Conservation (phyloP, 805 yeast genomes). For the Candida maltosa region DNA sequence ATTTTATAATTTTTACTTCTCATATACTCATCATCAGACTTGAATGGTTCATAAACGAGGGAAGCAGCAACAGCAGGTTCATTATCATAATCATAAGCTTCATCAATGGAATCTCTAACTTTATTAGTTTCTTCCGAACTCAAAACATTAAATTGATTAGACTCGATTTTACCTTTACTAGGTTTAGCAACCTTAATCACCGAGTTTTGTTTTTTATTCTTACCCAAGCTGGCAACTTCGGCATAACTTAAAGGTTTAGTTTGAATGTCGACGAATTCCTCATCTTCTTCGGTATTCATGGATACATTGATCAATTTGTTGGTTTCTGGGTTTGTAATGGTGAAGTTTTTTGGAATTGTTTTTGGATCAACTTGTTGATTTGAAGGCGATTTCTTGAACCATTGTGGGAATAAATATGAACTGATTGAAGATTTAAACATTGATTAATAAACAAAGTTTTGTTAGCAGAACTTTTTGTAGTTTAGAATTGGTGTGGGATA, state of each 20-base stretch:
- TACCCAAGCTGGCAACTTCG: conserved; percentile 38
- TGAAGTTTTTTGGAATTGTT: conserved; percentile 24
- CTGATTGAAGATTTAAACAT: conserved; percentile 17
- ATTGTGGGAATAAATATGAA: conserved; percentile 13
- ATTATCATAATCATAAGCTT: conserved; percentile 11
- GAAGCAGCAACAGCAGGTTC: conserved; percentile 11
- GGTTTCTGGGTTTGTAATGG: conserved; percentile 26
- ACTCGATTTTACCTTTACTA: conserved; percentile 7
- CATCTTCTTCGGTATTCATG: conserved; percentile 24
- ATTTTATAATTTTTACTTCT: conserved; percentile 8
- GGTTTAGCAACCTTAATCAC: conserved; percentile 8
- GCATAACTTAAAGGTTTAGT: conserved; percentile 38
- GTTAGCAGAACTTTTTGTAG: conserved; percentile 1
- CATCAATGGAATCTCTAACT: conserved; percentile 9
- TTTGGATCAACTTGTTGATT: conserved; percentile 5
- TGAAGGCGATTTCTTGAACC: conserved; percentile 14
- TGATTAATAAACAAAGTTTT: neutral
- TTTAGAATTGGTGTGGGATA: neutral
- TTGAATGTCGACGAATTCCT: conserved; percentile 35
- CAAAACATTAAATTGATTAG: conserved; percentile 15
- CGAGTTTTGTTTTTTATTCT: conserved; percentile 17
- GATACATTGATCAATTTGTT: conserved; percentile 28
- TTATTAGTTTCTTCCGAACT: too few species aligned
- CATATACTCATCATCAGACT: conserved; percentile 7
- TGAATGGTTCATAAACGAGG: conserved; percentile 9